These are phyloP conservation scores for Metschnikowia gelsemii DNA, from an alignment of 805 yeast genomes.

Conservation along the genomic window DNA sequence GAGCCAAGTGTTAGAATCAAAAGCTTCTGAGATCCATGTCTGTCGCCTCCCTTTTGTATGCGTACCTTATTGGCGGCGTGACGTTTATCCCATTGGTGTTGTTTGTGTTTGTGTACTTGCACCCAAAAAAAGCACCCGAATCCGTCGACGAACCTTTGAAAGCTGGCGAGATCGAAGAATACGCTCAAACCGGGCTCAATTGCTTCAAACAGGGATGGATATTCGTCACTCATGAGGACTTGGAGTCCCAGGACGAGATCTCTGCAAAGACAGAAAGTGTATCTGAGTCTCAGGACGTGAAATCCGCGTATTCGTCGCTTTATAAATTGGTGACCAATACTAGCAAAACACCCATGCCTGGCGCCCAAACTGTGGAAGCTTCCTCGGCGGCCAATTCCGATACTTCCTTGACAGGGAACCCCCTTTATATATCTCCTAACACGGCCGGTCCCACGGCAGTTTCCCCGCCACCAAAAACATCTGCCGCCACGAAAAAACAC, in stretches of 20 bases:
- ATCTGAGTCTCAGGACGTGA: slow-evolving; percentile 41
- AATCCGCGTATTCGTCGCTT: slow-evolving; percentile 60
- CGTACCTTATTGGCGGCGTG: slow-evolving; percentile 75
- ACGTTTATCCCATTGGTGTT: slow-evolving; percentile 69
- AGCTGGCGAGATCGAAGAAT: slow-evolving; percentile 66
- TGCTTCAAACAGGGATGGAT: slow-evolving; percentile 75
- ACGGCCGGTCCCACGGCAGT: slow-evolving; percentile 6
- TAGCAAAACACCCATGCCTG: slow-evolving; percentile 1
- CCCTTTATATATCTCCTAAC: neutral
- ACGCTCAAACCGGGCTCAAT: slow-evolving; percentile 57
- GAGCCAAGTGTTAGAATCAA: neutral
- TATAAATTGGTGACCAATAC: slow-evolving; percentile 52
- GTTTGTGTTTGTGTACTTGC: slow-evolving; percentile 37
- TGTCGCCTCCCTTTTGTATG: slow-evolving; percentile 30
- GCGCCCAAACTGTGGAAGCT: neutral
- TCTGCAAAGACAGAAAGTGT: slow-evolving; percentile 45
- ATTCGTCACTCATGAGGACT: slow-evolving; percentile 75
- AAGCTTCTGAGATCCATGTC: slow-evolving; percentile 7
- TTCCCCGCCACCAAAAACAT: slow-evolving; percentile 13
- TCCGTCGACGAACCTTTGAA: slow-evolving; percentile 35
- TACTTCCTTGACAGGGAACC: neutral
- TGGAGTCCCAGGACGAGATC: slow-evolving; percentile 47
- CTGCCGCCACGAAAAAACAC: slow-evolving; percentile 45
- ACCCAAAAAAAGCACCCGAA: slow-evolving; percentile 33
- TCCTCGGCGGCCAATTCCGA: neutral